Percentiles rank a stretch among this genome's conserved stretches.
Evolutionary conservation across 345 rosid species (phyloP).

Genomic region (Rhizophora mangle): DNA sequence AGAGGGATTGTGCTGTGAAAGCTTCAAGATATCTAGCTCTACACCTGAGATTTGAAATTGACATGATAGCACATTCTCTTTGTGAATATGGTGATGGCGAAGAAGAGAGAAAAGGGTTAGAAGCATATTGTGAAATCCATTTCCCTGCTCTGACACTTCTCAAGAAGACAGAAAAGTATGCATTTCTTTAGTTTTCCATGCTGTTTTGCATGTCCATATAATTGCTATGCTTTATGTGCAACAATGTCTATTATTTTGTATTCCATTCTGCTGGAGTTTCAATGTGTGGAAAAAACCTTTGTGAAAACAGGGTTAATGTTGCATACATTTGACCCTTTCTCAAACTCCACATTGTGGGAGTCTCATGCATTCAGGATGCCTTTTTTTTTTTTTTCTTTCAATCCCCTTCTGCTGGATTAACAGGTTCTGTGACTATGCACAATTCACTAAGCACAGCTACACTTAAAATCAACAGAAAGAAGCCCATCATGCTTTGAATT

Average conservation of each 20-base stretch:
- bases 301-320: too few species aligned
- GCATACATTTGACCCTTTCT: too few species aligned
- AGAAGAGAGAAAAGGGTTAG: conserved; percentile 64
- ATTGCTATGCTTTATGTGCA: too few species aligned
- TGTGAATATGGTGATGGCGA: conserved; percentile 93
- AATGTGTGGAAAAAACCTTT: too few species aligned
- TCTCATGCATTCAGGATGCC: too few species aligned
- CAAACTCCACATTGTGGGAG: too few species aligned
- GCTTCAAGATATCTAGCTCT: conserved; percentile 73
- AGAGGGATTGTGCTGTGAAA: conserved; percentile 37
- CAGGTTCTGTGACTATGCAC: too few species aligned
- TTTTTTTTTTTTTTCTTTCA: too few species aligned
- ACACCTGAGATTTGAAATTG: conserved; percentile 91
- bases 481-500: too few species aligned
- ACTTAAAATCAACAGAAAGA: too few species aligned
- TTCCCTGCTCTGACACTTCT: conserved; percentile 71
- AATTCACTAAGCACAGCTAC: too few species aligned
- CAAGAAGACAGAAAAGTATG: conserved; percentile 58
- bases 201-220: neutral
- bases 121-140: conserved; percentile 80
- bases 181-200: neutral
- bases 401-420: neutral
- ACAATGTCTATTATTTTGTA: neutral
- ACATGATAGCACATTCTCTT: conserved; percentile 96
- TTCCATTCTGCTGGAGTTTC: neutral